These are phyloP conservation scores for Nicotiana attenuata DNA, from an alignment of 257 asterid species.

Conservation along the genomic window DNA sequence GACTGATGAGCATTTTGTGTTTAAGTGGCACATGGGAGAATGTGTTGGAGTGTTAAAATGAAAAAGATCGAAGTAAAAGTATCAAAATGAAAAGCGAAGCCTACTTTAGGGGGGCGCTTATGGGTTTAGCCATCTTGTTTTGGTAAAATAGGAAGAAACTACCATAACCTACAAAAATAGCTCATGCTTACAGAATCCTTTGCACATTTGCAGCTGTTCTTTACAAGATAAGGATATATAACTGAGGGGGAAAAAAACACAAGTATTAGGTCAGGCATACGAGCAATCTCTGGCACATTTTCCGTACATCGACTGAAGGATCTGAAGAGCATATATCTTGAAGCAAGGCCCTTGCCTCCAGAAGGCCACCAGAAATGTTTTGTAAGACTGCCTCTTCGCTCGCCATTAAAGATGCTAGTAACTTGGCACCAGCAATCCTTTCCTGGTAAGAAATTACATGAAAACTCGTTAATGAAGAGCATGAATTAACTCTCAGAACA, in stretches of 20 bases:
- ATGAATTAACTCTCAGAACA: neutral
- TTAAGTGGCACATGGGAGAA: no score
- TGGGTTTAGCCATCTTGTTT: no score
- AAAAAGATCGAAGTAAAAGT: no score
- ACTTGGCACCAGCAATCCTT: constrained; percentile 61
- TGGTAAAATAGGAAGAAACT: neutral
- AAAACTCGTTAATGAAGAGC: neutral
- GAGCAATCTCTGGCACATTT: constrained; percentile 62
- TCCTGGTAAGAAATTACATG: constrained; percentile 36
- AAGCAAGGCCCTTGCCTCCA: constrained; percentile 58
- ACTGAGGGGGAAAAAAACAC: neutral
- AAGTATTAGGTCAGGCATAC: constrained; percentile 38
- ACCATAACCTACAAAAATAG: neutral
- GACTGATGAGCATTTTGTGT: no score
- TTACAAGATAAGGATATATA: neutral
- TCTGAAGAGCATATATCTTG: constrained; percentile 39
- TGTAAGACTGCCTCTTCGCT: constrained; percentile 65
- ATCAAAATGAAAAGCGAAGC: no score
- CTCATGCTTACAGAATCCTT: neutral
- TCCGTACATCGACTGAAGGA: constrained; percentile 47
- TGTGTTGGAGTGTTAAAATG: no score
- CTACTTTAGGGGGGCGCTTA: no score
- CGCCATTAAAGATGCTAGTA: constrained; percentile 69
- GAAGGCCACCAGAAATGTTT: constrained; percentile 44
- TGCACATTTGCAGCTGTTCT: neutral